A percentile compares a stretch with the other conserved stretches of the same genome.
Conservation (phyloP, 164 flowering plant species). For the Kingdonia uniflora region DNA sequence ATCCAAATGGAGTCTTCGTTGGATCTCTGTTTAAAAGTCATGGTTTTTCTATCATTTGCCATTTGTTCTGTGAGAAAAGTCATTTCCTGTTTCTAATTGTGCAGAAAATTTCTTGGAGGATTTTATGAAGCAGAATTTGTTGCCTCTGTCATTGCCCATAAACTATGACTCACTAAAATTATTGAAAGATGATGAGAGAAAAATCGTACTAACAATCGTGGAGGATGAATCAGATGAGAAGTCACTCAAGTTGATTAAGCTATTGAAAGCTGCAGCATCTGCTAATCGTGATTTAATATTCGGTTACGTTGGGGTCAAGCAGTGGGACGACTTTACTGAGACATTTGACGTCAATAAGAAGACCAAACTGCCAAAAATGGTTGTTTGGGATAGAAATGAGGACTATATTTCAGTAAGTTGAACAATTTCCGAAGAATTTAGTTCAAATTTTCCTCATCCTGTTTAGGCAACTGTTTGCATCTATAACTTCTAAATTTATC, state of each 20-base stretch:
- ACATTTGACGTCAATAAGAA: conserved; percentile 54
- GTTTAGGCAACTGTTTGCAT: too few species aligned
- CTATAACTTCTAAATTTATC: too few species aligned
- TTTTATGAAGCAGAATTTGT: conserved; percentile 60
- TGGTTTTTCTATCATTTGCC: too few species aligned
- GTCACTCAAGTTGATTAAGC: conserved; percentile 49
- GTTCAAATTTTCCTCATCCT: background rate
- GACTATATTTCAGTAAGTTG: conserved; percentile 68
- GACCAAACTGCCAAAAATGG: conserved; percentile 68
- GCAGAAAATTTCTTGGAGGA: conserved; percentile 77
- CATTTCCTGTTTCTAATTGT: conserved; percentile 7
- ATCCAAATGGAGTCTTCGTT: too few species aligned
- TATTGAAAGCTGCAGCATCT: conserved; percentile 85
- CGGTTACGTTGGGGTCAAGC: conserved; percentile 78
- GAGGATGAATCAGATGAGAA: conserved; percentile 62
- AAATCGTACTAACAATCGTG: conserved; percentile 61
- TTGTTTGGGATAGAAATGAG: conserved; percentile 86
- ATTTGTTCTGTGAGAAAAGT: too few species aligned
- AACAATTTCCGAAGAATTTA: background rate
- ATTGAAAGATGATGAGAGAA: conserved; percentile 74
- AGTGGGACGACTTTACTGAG: conserved; percentile 67
- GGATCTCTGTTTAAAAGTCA: too few species aligned
- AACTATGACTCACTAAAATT: conserved; percentile 63
- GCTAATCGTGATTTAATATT: conserved; percentile 86
- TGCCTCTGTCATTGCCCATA: conserved; percentile 68